phyloP scores from a whole-genome alignment of 208 protist species.

The Trichomonas tenax region DNA sequence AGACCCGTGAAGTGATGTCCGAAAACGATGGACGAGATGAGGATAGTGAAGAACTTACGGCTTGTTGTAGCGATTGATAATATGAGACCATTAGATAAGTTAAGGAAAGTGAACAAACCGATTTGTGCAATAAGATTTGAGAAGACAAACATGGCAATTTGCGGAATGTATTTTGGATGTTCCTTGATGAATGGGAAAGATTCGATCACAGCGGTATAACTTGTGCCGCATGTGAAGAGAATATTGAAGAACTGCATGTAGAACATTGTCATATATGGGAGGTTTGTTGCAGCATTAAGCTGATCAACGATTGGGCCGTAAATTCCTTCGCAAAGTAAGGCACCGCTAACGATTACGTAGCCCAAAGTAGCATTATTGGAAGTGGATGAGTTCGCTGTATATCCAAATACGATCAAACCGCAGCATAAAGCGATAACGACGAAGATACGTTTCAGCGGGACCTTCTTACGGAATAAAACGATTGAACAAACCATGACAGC shows the following conservation, averaged over 20 bases:
- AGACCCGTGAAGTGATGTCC: not conserved
- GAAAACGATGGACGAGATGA: not conserved
- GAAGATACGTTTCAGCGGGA: not conserved
- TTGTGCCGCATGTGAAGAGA: not conserved
- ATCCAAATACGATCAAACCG: not conserved
- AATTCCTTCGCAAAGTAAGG: not conserved
- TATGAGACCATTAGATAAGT: not conserved
- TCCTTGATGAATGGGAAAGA: not conserved
- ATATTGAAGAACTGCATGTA: not conserved
- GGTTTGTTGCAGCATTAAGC: not conserved
- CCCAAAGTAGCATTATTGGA: not conserved
- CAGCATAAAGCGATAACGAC: not conserved
- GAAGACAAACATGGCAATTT: not conserved
- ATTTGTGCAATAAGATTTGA: not conserved
- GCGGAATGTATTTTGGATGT: not conserved
- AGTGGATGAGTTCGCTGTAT: not conserved
- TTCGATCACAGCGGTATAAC: not conserved
- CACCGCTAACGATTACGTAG: not conserved
- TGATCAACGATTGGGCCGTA: not conserved
- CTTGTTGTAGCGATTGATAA: not conserved
- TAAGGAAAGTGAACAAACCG: not conserved
- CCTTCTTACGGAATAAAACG: not conserved
- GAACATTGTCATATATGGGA: not conserved
- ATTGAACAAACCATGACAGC: not conserved
- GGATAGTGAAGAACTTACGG: not conserved